Base-by-base conservation (phyloP, 495 filamentous ascomycete genomes). In the Penicillium steckii region DNA sequence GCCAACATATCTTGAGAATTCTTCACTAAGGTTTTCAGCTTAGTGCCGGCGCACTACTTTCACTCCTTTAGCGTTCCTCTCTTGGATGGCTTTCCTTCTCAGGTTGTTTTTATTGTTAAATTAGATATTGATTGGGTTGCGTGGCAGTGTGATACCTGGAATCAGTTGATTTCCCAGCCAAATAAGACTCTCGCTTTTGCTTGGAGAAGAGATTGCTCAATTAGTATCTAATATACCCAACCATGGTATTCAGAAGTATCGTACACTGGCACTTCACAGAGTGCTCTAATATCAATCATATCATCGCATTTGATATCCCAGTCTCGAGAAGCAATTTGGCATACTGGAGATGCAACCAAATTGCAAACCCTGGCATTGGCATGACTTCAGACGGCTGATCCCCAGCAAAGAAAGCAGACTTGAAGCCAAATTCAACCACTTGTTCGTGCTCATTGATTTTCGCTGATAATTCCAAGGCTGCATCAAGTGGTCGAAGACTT, bases 381-480 rank as follows among this genome's bases (percentile, higher is more conserved):
- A 66, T 64, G 9, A 37, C 49, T 9, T 56, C 47, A 17, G 57
- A 51, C 27, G 27, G 66, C 8, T 65, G 71, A 33, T 77, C 53
- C 1, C 75, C 77, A 38, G 74, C 68, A 59, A 80, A 83, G 54
- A 85, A 74, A 35, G 73, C 63, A 38, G 76, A 82, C 75, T 85
- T 86, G 52, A 87, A 68, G 9, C 68, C 68, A 48, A 87, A 79
- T 55, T 83, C 77, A 8, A 69, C 83, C 42, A 76, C 69, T 3
- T 72, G 65, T 26, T 76, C 67, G 8, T 76, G 70, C 17, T 60
- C 56, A 46, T 84, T 77, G 23, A 85, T 64, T 25, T 62, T 56
- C 0, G 77, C 81, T 26, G 73, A 69, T 60, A 87, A 75, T 60
- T 83, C 75, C 52, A 88, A 83, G 23, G 86, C 62, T 0, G 80